Conservation (phyloP, 805 yeast species). For the Nakazawaea peltata region DNA sequence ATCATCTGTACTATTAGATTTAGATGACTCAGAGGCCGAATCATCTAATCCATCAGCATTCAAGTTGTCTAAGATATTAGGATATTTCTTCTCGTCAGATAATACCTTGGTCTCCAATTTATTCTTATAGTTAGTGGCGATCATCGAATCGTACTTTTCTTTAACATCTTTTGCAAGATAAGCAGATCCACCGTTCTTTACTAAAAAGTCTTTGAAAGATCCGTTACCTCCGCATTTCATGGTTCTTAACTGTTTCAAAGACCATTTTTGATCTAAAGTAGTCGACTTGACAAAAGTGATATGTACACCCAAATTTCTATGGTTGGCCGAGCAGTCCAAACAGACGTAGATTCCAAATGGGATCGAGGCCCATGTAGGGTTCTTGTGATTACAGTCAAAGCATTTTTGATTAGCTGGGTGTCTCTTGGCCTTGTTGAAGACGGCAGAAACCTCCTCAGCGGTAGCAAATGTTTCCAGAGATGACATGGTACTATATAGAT, state of each 20-base stretch:
- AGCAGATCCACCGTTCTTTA: conserved; percentile 79
- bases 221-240: conserved; percentile 94
- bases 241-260: conserved; percentile 78
- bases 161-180: conserved; percentile 59
- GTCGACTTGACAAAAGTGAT: conserved; percentile 91
- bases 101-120: conserved; percentile 64
- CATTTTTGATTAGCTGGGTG: conserved; percentile 72
- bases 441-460: conserved; percentile 59
- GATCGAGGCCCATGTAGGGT: conserved; percentile 98
- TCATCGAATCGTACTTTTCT: conserved; percentile 71
- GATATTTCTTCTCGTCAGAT: conserved; percentile 61
- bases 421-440: conserved; percentile 57
- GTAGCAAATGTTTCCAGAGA: conserved; percentile 48
- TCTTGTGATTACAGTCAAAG: conserved; percentile 89
- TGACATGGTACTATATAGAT: too few relatives aligned
- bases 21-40: conserved; percentile 14
- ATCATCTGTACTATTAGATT: conserved; percentile 55
- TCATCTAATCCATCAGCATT: conserved; percentile 24
- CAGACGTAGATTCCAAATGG: conserved; percentile 93
- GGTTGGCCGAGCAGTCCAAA: conserved; percentile 91
- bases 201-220: conserved; percentile 72
- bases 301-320: conserved; percentile 93
- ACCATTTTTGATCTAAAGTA: conserved; percentile 84
- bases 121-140: conserved; percentile 75
- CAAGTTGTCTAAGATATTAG: conserved; percentile 66